Percentiles rank a stretch among this genome's conserved stretches.
Evolutionary conservation across 2,329 filamentous ascomycete genomes (phyloP).

Genomic region (Neonectria sp.): DNA sequence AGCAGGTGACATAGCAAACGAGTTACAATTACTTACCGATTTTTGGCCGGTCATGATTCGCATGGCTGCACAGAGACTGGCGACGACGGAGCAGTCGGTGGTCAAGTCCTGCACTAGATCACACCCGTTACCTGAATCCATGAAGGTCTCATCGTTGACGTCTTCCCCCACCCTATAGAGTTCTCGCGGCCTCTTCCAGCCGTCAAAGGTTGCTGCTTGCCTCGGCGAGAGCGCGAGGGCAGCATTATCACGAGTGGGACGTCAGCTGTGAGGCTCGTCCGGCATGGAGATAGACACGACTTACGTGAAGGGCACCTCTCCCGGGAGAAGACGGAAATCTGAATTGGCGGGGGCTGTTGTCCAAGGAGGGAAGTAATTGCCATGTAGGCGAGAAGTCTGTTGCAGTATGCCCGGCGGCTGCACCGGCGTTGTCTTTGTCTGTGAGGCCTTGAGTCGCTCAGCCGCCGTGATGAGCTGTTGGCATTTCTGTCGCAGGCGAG

Average conservation of each 20-base stretch:
- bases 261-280: neutral
- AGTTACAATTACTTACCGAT: slow-evolving; percentile 66
- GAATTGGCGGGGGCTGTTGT: slow-evolving; percentile 70
- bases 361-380: slow-evolving; percentile 90
- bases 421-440: slow-evolving; percentile 24
- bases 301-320: slow-evolving; percentile 75
- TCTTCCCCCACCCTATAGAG: slow-evolving; percentile 60
- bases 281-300: slow-evolving; percentile 44
- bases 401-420: slow-evolving; percentile 69
- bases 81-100: slow-evolving; percentile 97
- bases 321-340: slow-evolving; percentile 72
- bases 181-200: slow-evolving; percentile 85
- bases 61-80: slow-evolving; percentile 88
- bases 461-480: slow-evolving; percentile 79
- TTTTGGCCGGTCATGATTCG: slow-evolving; percentile 78
- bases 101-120: slow-evolving; percentile 97
- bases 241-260: slow-evolving; percentile 72
- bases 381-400: slow-evolving; percentile 85
- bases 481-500: slow-evolving; percentile 77
- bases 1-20: neutral
- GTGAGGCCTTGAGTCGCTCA: slow-evolving; percentile 78
- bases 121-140: slow-evolving; percentile 71
- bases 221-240: slow-evolving; percentile 80
- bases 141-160: slow-evolving; percentile 61
- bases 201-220: slow-evolving; percentile 83